A percentile compares a stretch with the other conserved stretches of the same genome.
phyloP scores from a whole-genome alignment of 495 filamentous ascomycete genomes.

The Xylona heveae region DNA sequence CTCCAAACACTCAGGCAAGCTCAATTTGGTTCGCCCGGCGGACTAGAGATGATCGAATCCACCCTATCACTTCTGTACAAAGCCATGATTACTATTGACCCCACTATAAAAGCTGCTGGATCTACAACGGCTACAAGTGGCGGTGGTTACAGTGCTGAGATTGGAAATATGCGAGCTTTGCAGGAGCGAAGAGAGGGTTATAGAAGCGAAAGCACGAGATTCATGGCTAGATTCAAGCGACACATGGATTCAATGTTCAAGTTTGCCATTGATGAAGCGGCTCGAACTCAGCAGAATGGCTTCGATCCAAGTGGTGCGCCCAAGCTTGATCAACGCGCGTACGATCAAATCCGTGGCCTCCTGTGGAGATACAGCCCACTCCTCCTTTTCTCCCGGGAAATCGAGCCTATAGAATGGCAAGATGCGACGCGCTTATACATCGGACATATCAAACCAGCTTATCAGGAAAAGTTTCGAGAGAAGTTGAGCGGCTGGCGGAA shows the following conservation, averaged over 20 bases:
- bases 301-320: constrained; percentile 17
- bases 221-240: constrained; percentile 55
- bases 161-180: constrained; percentile 80
- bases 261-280: constrained; percentile 44
- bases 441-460: constrained; percentile 46
- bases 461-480: constrained; percentile 64
- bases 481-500: constrained; percentile 68
- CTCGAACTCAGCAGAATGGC: constrained; percentile 27
- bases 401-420: constrained; percentile 63
- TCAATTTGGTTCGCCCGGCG: constrained; percentile 46
- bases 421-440: constrained; percentile 61
- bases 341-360: constrained; percentile 28
- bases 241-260: constrained; percentile 68
- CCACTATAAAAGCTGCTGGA: constrained; percentile 29
- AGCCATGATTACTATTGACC: constrained; percentile 89
- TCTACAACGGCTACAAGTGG: constrained; percentile 28
- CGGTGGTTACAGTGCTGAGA: constrained; percentile 54
- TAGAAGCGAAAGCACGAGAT: constrained; percentile 40
- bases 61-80: constrained; percentile 69
- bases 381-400: constrained; percentile 67
- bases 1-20: constrained; percentile 51
- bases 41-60: constrained; percentile 53
- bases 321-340: constrained; percentile 29
- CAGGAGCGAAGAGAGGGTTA: constrained; percentile 86
- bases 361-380: constrained; percentile 75